phyloP scores from a whole-genome alignment of 805 yeast genomes.

The Ogataea neopini region DNA sequence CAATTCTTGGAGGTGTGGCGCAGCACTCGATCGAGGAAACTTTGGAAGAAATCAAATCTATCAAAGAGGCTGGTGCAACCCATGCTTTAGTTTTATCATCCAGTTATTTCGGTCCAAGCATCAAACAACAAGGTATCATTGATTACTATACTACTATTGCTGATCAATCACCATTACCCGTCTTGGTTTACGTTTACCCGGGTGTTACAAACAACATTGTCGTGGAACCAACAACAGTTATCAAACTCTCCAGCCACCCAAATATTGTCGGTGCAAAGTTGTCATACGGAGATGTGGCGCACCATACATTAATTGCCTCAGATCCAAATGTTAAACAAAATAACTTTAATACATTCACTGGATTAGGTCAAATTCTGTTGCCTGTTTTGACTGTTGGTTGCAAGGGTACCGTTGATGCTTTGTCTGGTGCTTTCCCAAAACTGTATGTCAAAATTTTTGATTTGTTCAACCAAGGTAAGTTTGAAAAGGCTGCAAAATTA shows the following conservation, averaged over 20 bases:
- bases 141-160: constrained; percentile 48
- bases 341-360: constrained; percentile 47
- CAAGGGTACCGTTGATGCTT: constrained; percentile 53
- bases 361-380: constrained; percentile 51
- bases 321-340: constrained; percentile 40
- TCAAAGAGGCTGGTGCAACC: constrained; percentile 41
- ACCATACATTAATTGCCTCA: constrained; percentile 46
- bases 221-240: constrained; percentile 41
- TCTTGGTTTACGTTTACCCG: constrained; percentile 49
- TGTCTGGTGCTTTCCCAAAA: constrained; percentile 55
- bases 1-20: constrained; percentile 51
- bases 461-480: constrained; percentile 41
- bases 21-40: constrained; percentile 48
- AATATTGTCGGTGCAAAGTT: constrained; percentile 54
- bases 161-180: constrained; percentile 42
- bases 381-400: constrained; percentile 50
- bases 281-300: constrained; percentile 52
- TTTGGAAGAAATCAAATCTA: constrained; percentile 39
- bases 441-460: constrained; percentile 43
- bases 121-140: constrained; percentile 47
- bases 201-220: constrained; percentile 47
- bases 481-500: constrained; percentile 41
- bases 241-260: constrained; percentile 43
- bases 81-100: constrained; percentile 46
- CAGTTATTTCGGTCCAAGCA: constrained; percentile 48